Percentiles rank a stretch among this genome's conserved stretches.
These are phyloP conservation scores for Neolentinus lepideus DNA, from an alignment of 1,284 basidiomycete species.

Conservation along the genomic window DNA sequence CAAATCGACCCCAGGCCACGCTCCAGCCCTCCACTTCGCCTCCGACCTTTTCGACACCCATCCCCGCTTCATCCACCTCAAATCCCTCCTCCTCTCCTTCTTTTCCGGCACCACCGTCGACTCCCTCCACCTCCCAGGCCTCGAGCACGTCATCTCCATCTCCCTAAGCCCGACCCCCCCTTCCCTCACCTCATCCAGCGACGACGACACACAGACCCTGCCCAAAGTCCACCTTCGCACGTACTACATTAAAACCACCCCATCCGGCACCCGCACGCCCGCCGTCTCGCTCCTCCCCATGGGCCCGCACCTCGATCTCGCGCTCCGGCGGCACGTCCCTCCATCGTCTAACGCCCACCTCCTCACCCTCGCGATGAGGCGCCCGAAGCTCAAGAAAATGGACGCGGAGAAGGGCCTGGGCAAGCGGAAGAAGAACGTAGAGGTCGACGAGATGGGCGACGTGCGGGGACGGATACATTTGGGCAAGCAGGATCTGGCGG, in stretches of 20 bases:
- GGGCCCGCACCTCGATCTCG: constrained; percentile 88
- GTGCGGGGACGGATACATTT: constrained; percentile 88
- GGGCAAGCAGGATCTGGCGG: constrained; percentile 82
- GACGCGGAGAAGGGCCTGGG: constrained; percentile 84
- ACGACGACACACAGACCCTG: constrained; percentile 32
- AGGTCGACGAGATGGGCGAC: constrained; percentile 98
- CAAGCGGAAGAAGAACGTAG: constrained; percentile 91
- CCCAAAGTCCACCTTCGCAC: constrained; percentile 87
- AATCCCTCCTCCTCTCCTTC: constrained; percentile 87
- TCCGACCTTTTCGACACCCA: constrained; percentile 91
- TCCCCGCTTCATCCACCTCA: constrained; percentile 86
- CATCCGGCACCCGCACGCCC: constrained; percentile 75
- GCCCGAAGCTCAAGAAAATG: constrained; percentile 83
- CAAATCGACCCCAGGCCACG: constrained; percentile 88
- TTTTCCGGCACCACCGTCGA: constrained; percentile 86
- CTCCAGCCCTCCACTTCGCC: constrained; percentile 93
- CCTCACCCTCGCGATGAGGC: constrained; percentile 74
- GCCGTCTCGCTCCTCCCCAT: constrained; percentile 81
- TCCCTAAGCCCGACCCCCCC: constrained; percentile 65
- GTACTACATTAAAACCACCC: constrained; percentile 73
- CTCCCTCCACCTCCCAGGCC: constrained; percentile 76
- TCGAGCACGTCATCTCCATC: constrained; percentile 91
- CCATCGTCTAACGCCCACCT: constrained; percentile 73
- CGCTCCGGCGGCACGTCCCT: constrained; percentile 55
- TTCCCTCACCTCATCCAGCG: constrained; percentile 34